These are phyloP conservation scores for Hydnomerulius pinastri DNA, from an alignment of 768 basidiomycete genomes.

Conservation along the genomic window DNA sequence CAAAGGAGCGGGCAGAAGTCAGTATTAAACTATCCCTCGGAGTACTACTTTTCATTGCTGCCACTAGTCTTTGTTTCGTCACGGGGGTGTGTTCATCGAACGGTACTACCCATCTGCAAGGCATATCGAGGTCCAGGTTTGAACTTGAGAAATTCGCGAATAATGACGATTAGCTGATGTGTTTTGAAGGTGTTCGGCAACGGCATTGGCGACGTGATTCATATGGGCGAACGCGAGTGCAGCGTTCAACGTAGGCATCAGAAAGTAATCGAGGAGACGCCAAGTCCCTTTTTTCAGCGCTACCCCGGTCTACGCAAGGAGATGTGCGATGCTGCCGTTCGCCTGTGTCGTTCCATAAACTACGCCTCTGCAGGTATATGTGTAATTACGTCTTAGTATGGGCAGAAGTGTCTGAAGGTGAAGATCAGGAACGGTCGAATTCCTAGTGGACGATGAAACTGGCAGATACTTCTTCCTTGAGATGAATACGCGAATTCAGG, in stretches of 20 bases:
- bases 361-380: conserved; percentile 59
- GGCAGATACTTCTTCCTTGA: conserved; percentile 67
- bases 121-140: conserved; percentile 69
- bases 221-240: conserved; percentile 73
- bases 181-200: conserved; percentile 63
- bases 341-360: conserved; percentile 47
- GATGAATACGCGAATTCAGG: conserved; percentile 71
- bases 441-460: conserved; percentile 55
- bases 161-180: background rate
- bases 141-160: background rate
- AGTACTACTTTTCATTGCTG: background rate
- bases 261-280: conserved; percentile 72
- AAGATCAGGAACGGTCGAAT: conserved; percentile 64
- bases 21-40: conserved; percentile 7
- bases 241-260: conserved; percentile 70
- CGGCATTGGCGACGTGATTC: conserved; percentile 55
- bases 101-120: conserved; percentile 54
- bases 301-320: conserved; percentile 45
- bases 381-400: background rate
- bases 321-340: conserved; percentile 57
- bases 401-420: background rate
- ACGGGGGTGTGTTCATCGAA: conserved; percentile 59
- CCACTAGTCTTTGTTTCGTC: conserved; percentile 46
- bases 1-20: conserved; percentile 48
- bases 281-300: conserved; percentile 54